A percentile compares a stretch with the other conserved stretches of the same genome.
phyloP scores from a whole-genome alignment of 108 stramenopile genomes.

The Mediolabrus comicus region DNA sequence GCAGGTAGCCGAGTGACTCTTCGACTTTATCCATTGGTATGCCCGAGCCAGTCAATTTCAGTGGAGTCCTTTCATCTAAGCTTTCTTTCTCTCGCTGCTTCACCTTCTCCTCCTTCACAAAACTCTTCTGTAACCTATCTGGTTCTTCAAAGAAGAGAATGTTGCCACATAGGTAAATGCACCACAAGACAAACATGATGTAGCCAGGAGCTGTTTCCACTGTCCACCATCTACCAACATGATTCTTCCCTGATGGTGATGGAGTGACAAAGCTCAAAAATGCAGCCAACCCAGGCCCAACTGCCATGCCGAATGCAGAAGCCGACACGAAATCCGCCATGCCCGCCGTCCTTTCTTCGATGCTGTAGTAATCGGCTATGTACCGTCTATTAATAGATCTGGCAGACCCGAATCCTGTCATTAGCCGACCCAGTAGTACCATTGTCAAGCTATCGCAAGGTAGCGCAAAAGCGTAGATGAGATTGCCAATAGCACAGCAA shows the following conservation, averaged over 20 bases:
- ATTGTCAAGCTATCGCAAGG: conserved; percentile 71
- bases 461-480: conserved; percentile 83
- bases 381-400: conserved; percentile 89
- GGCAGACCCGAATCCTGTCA: conserved; percentile 88
- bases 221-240: conserved; percentile 33
- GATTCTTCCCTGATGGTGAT: conserved; percentile 2
- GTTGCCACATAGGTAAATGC: conserved; percentile 47
- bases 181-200: conserved; percentile 79
- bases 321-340: conserved; percentile 88
- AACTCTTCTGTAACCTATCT: conserved; percentile 22
- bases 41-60: neutral
- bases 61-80: neutral
- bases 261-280: conserved; percentile 51
- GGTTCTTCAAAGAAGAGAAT: conserved; percentile 80
- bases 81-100: conserved; percentile 14
- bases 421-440: conserved; percentile 82
- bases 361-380: conserved; percentile 75
- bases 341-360: conserved; percentile 77
- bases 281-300: conserved; percentile 80
- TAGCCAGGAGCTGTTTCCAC: conserved; percentile 80
- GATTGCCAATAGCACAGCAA: conserved; percentile 76
- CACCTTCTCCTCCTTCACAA: neutral
- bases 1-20: neutral
- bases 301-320: conserved; percentile 85
- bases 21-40: neutral